Evolutionary conservation across 225 moss, liverwort and hornwort species (phyloP).

Genomic region (Lunularia cruciata): DNA sequence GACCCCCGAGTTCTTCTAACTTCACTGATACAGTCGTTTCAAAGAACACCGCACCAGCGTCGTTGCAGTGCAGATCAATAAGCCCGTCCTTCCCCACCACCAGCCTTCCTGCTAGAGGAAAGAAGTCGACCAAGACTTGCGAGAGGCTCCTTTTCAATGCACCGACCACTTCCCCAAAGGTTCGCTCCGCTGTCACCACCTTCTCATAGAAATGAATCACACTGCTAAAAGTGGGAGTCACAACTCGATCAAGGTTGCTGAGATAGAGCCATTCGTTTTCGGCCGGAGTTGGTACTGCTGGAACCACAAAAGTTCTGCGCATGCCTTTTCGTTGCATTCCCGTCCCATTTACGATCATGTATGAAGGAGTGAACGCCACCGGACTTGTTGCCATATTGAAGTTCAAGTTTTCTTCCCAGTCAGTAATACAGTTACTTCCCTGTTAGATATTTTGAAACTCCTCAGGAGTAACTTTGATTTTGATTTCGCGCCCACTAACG

Average conservation of each 20-base stretch:
- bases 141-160: constrained; percentile 15
- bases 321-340: not conserved
- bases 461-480: too few relatives aligned
- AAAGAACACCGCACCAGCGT: constrained; percentile 24
- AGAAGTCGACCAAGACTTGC: constrained; percentile 32
- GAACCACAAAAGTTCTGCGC: too few relatives aligned
- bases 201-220: constrained; percentile 15
- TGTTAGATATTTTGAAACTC: too few relatives aligned
- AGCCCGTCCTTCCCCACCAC: not conserved
- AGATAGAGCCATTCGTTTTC: constrained; percentile 4
- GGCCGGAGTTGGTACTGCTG: not conserved
- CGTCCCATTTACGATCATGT: not conserved
- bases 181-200: not conserved
- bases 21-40: not conserved
- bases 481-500: too few relatives aligned
- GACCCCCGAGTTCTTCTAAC: too few relatives aligned
- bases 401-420: not conserved
- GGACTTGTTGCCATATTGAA: not conserved
- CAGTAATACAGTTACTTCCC: too few relatives aligned
- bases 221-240: constrained; percentile 14
- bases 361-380: not conserved
- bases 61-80: constrained; percentile 32
- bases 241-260: constrained; percentile 15
- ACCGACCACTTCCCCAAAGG: not conserved
- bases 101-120: constrained; percentile 30